Evolutionary conservation across 495 filamentous ascomycete species (phyloP).

Genomic region (Penicillium fimorum): DNA sequence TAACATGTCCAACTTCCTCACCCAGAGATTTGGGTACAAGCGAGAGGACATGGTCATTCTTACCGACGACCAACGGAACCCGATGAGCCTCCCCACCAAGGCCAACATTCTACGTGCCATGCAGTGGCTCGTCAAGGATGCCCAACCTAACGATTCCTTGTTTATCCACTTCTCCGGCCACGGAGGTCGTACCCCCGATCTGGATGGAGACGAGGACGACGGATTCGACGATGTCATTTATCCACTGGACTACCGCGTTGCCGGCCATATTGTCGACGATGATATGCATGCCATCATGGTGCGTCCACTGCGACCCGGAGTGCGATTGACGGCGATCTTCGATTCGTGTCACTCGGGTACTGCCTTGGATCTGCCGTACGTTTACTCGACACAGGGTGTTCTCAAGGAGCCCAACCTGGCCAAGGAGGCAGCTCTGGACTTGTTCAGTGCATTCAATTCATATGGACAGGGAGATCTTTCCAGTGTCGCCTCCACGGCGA

Average conservation of each 20-base stretch:
- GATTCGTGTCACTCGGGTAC: slow-evolving; percentile 98
- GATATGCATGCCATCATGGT: slow-evolving; percentile 99
- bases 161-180: slow-evolving; percentile 99
- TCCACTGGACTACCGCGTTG: slow-evolving; percentile 84
- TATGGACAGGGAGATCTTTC: slow-evolving; percentile 87
- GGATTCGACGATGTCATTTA: slow-evolving; percentile 98
- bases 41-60: slow-evolving; percentile 98
- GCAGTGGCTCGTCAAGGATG: slow-evolving; percentile 98
- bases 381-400: slow-evolving; percentile 91
- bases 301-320: slow-evolving; percentile 73
- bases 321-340: slow-evolving; percentile 93
- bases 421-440: slow-evolving; percentile 92
- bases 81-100: slow-evolving; percentile 92
- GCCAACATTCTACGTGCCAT: slow-evolving; percentile 93
- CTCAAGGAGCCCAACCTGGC: slow-evolving; percentile 97
- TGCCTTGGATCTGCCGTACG: slow-evolving; percentile 92
- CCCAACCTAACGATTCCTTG: slow-evolving; percentile 89
- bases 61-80: slow-evolving; percentile 93
- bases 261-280: slow-evolving; percentile 94
- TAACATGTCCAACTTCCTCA: slow-evolving; percentile 91
- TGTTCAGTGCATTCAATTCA: slow-evolving; percentile 80
- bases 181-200: slow-evolving; percentile 90
- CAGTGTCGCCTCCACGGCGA: slow-evolving; percentile 72
- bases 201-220: slow-evolving; percentile 94
- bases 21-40: slow-evolving; percentile 81